Evolutionary conservation across 768 basidiomycete genomes (phyloP), one percentile per base, ranked within the genome.

Genomic region (Suillus weaverae): DNA sequence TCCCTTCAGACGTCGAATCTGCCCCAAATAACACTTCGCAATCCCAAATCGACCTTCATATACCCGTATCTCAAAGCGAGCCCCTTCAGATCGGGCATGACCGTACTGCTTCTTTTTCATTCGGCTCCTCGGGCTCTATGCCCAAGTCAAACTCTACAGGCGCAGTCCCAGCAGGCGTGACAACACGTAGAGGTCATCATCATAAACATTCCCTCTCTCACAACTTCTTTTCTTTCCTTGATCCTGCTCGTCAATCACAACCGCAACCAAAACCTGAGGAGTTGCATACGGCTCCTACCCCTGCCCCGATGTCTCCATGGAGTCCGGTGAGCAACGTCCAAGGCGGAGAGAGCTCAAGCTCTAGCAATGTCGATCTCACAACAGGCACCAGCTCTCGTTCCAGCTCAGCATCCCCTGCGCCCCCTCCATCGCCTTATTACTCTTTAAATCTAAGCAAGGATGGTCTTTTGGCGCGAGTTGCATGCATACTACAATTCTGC

Each of bases 141-240:
- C 75, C 81, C 7, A 73, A 74, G 68, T 74, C 66, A 36, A 65
- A 60, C 51, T 75, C 72, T 6, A 26, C n/a, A 38, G 55, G 36
- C 0, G 36, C 22, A 11, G 72, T 71, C 5, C 20, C 55, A 64
- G 46, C 67, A 41, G 62, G 74, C 67, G 64, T 80, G 70, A 57
- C 77, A 66, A 33, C 70, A 66, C 68, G 70, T 72, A 73, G 90
- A 46, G 93, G 92, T 0, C 93, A 94, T 71, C 90, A 97, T 76
- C 95, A 97, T 72, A 94, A 95, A 76, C 95, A 97, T 75, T 97
- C 94, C 0, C 76, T 95, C 13, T 97, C 95, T 0, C 95, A 97
- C 74, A 94, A 93, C 71, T 95, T 97, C 77, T 97, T 97, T 78
- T 95, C 94, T 0, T 97, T 97, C 73, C 88, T 98, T 50, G 94